These are phyloP conservation scores for Blastobotrys terrestris DNA, from an alignment of 805 yeast species.

Conservation along the genomic window DNA sequence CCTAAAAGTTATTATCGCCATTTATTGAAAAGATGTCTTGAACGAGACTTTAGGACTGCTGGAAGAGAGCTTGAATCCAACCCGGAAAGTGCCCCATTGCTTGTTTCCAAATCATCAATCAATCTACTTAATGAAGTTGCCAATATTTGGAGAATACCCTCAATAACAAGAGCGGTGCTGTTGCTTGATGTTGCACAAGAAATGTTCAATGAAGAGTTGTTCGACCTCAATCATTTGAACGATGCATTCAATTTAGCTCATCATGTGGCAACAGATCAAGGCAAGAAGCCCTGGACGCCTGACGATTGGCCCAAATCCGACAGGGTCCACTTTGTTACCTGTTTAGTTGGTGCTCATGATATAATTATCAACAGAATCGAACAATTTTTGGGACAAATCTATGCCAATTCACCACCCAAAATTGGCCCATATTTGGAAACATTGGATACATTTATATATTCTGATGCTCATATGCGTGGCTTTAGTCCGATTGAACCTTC, in stretches of 20 bases:
- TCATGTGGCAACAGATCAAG: conserved; percentile 21
- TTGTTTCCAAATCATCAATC: conserved; percentile 40
- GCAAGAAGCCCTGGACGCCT: conserved; percentile 21
- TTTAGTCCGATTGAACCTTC: conserved; percentile 34
- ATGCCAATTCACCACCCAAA: conserved; percentile 47
- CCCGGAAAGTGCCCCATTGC: conserved; percentile 18
- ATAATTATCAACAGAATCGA: conserved; percentile 43
- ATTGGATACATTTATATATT: conserved; percentile 45
- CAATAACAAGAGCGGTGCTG: conserved; percentile 43
- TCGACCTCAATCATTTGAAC: conserved; percentile 30
- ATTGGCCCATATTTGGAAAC: conserved; percentile 48
- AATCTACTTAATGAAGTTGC: conserved; percentile 42
- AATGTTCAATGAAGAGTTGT: conserved; percentile 24
- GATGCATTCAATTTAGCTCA: conserved; percentile 32
- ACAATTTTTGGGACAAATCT: conserved; percentile 32
- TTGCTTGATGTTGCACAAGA: conserved; percentile 46
- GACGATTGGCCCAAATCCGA: conserved; percentile 40
- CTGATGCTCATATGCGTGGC: conserved; percentile 39
- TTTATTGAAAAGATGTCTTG: conserved; percentile 40
- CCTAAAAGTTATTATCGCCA: conserved; percentile 37
- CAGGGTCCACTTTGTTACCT: conserved; percentile 44
- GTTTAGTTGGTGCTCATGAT: conserved; percentile 41
- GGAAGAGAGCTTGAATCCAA: conserved; percentile 15
- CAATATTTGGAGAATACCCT: conserved; percentile 54
- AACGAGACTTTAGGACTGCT: conserved; percentile 30